Evolutionary conservation across 441 rosid species (phyloP), one percentile per base, ranked within the genome.

Genomic region (Jatropha multifida): DNA sequence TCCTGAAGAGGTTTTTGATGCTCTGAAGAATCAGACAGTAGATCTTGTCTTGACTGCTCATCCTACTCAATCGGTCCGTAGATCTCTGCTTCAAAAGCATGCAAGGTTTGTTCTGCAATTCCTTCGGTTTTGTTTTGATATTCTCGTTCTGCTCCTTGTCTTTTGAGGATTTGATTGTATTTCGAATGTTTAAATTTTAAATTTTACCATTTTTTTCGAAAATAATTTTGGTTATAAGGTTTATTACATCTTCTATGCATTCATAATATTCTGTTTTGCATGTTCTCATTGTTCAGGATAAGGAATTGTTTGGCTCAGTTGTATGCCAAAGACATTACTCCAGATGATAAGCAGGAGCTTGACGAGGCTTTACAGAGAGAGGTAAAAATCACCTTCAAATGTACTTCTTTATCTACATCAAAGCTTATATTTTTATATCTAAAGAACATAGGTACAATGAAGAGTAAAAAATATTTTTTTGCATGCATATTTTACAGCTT

Each of bases 11-110:
- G 90, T 94, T 63, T 91, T 94, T 66, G 97, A 89, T 78, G 99
- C 99, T 66, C 79, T 95, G 48, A 95, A 95, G 87, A 93, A 93
- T 74, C 99, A 95, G 83, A 95, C 98, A 26, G 99, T 95, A 56
- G 99, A 95, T 87, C 84, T 93, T 80, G 99, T 95, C 79, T 83
- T 95, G 9, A 95, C 98, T 82, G 99, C 99, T 74, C 99, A 95
- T 83, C 99, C 99, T 74, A 95, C 99, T 46, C 99, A 95, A 74
- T 93, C 99, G 11, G 90, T 95, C 46, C 93, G 99, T 48, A 85
- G 99, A 87, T 95, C 99, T 66, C 81, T 95, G 84, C 99, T 95
- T 82, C 98, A 95, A 79, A 95, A 95, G 80, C 97, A 92, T 71
- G 97, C 86, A 54, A 91, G 99, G 98, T 94, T 79, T 42, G 84